Percentiles rank a stretch among this genome's conserved stretches.
Evolutionary conservation across 176 grass and related monocot species (phyloP).

Genomic region (Ensete ventricosum): DNA sequence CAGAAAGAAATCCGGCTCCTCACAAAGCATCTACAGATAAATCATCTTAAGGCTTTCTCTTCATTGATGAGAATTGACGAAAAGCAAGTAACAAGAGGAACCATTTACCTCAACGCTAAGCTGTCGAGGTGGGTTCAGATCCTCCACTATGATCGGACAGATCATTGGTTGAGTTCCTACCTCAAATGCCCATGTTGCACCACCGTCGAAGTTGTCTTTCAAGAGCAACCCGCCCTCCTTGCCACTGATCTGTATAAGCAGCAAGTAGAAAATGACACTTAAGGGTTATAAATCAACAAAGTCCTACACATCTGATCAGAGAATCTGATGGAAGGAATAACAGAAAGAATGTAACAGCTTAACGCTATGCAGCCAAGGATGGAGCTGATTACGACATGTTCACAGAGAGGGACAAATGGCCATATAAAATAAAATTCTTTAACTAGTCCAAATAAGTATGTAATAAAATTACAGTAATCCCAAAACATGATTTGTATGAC

Average conservation of each 20-base stretch:
- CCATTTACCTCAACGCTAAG: conserved; percentile 62
- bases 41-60: conserved; percentile 1
- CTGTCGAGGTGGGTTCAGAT: conserved; percentile 61
- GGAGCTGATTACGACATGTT: neutral
- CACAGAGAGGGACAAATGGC: too few species aligned
- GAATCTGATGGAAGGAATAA: neutral
- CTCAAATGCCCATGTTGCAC: conserved; percentile 75
- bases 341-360: neutral
- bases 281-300: too few species aligned
- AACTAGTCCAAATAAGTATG: too few species aligned
- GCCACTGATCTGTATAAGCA: conserved; percentile 41
- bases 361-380: neutral
- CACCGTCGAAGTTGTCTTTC: conserved; percentile 68
- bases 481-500: too few species aligned
- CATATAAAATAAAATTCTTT: too few species aligned
- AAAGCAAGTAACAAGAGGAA: neutral
- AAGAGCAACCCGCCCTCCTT: conserved; percentile 44
- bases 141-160: conserved; percentile 66
- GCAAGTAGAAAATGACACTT: neutral
- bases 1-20: conserved; percentile 64
- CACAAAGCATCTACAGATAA: conserved; percentile 50
- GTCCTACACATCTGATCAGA: too few species aligned
- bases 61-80: neutral
- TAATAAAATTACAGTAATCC: too few species aligned
- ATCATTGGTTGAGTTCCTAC: conserved; percentile 56